Percentiles rank a stretch among this genome's conserved stretches.
phyloP scores from a whole-genome alignment of 2,329 filamentous ascomycete species.

The Lecanicillium sp. region DNA sequence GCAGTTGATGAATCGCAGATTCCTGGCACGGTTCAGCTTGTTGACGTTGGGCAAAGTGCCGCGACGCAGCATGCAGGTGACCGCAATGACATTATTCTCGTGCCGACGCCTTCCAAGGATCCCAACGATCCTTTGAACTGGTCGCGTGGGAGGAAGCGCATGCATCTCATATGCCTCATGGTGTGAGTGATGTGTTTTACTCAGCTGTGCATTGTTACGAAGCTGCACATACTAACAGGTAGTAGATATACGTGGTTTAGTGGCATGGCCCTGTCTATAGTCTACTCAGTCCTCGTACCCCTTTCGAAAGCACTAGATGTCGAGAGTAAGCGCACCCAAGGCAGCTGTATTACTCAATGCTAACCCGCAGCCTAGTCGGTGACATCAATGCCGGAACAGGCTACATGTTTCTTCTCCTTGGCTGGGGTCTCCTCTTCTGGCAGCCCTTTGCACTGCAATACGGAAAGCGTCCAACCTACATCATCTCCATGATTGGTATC shows the following conservation, averaged over 20 bases:
- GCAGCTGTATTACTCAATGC: background rate
- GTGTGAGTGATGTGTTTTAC: constrained; percentile 15
- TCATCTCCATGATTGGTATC: constrained; percentile 25
- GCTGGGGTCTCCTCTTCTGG: constrained; percentile 37
- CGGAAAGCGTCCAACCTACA: constrained; percentile 31
- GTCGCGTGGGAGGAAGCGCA: constrained; percentile 21
- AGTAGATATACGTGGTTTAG: constrained; percentile 28
- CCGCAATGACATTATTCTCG: constrained; percentile 35
- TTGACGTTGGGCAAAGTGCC: constrained; percentile 27
- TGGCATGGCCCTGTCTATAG: constrained; percentile 29
- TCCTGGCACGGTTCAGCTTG: constrained; percentile 32
- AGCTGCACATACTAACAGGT: background rate
- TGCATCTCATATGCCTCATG: constrained; percentile 19
- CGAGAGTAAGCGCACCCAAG: constrained; percentile 10
- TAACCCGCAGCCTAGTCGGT: constrained; percentile 11
- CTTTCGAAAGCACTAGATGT: constrained; percentile 23
- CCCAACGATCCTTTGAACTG: constrained; percentile 47
- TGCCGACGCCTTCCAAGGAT: constrained; percentile 40
- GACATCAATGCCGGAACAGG: constrained; percentile 31
- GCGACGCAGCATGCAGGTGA: constrained; percentile 22
- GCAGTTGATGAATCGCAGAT: constrained; percentile 12
- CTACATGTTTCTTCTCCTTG: constrained; percentile 35
- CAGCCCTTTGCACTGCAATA: constrained; percentile 38
- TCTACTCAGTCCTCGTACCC: constrained; percentile 30
- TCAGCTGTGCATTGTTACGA: background rate